Conservation (phyloP, 2,329 filamentous ascomycete species). For the Cryphonectria japonica region DNA sequence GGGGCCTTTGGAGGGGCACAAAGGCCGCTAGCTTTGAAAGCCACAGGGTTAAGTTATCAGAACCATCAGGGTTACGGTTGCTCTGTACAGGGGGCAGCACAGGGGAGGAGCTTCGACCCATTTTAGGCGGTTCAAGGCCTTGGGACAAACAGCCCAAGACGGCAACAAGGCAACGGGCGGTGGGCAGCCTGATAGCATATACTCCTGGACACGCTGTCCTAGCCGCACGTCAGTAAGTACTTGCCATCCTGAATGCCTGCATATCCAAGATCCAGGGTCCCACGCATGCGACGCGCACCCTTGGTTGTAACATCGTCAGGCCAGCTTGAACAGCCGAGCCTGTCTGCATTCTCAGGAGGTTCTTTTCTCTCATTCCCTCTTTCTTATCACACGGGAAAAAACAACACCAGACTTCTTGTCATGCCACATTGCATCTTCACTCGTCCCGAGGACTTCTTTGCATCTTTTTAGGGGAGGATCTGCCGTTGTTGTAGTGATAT, state of each 20-base stretch:
- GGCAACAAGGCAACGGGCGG: not conserved
- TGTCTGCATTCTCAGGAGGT: not conserved
- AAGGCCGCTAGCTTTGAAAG: not conserved
- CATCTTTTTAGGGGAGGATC: not conserved
- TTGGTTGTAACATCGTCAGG: not conserved
- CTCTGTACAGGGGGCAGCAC: not conserved
- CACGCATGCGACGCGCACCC: slow-evolving; percentile 13
- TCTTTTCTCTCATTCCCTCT: not conserved
- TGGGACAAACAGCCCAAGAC: not conserved
- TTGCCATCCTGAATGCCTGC: slow-evolving; percentile 3
- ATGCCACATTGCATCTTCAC: not conserved
- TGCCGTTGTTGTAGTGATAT: not conserved
- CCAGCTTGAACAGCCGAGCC: slow-evolving; percentile 1
- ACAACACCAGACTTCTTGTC: not conserved
- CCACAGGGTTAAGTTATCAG: not conserved
- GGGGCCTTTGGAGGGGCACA: not conserved
- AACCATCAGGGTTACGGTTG: not conserved
- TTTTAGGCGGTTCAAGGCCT: not conserved
- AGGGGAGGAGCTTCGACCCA: not conserved
- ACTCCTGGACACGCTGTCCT: not conserved
- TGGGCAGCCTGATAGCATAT: not conserved
- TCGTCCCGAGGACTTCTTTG: not conserved
- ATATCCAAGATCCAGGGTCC: not conserved
- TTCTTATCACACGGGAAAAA: not conserved
- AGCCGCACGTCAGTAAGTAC: not conserved